phyloP scores from a whole-genome alignment of 768 basidiomycete genomes.

The Leccinum imitatum region DNA sequence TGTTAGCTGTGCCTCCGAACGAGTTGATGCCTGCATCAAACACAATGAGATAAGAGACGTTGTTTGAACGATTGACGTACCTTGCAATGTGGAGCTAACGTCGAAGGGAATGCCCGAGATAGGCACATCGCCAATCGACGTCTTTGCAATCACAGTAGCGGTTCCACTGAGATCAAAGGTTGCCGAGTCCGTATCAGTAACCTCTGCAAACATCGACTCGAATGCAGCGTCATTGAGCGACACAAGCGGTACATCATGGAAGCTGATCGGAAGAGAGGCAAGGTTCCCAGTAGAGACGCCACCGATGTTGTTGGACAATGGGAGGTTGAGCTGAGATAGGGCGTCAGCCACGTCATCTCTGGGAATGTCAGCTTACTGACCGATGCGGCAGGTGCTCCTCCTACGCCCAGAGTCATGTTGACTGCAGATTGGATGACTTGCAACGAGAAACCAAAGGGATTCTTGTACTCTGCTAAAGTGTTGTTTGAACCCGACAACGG shows the following conservation, averaged over 20 bases:
- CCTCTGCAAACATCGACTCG: conserved; percentile 53
- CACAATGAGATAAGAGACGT: neutral
- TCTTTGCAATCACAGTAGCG: conserved; percentile 58
- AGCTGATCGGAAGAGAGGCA: conserved; percentile 58
- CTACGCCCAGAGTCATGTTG: conserved; percentile 49
- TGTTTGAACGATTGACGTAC: conserved; percentile 28
- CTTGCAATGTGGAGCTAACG: conserved; percentile 55
- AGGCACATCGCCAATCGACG: conserved; percentile 63
- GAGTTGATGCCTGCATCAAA: conserved; percentile 49
- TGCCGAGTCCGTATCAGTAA: conserved; percentile 48
- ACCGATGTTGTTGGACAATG: conserved; percentile 47
- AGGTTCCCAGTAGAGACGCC: conserved; percentile 70
- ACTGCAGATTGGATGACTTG: conserved; percentile 59
- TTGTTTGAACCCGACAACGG: conserved; percentile 57
- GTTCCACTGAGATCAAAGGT: conserved; percentile 53
- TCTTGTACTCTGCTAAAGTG: conserved; percentile 60
- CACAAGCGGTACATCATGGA: conserved; percentile 53
- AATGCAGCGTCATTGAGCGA: conserved; percentile 58
- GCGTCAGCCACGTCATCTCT: neutral
- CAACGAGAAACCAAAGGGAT: conserved; percentile 75
- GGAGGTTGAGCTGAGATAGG: conserved; percentile 46
- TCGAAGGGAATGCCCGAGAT: conserved; percentile 65
- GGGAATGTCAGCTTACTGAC: conserved; percentile 33
- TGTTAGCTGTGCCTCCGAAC: conserved; percentile 51
- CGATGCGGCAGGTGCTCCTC: conserved; percentile 51